A percentile compares a stretch with the other conserved stretches of the same genome.
Evolutionary conservation across 176 grass and related monocot genomes (phyloP).

Genomic region (Stipa capillata): DNA sequence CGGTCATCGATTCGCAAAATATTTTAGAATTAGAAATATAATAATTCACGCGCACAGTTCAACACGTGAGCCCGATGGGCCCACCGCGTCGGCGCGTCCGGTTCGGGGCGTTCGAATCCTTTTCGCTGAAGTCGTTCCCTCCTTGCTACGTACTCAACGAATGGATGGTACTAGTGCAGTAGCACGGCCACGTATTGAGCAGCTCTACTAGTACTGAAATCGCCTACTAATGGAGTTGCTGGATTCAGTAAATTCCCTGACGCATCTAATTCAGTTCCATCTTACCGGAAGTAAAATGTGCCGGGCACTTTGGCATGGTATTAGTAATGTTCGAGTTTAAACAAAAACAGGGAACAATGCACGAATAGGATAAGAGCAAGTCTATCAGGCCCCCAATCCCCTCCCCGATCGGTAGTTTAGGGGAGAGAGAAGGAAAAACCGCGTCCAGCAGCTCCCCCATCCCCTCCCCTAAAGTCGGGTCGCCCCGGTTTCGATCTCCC

Average conservation of each 20-base stretch:
- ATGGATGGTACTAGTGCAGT: background rate
- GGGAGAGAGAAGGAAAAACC: too few relatives aligned
- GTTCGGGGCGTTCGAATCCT: constrained; percentile 11
- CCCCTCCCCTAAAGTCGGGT: too few relatives aligned
- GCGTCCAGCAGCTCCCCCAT: too few relatives aligned
- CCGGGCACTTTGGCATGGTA: background rate
- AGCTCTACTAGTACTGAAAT: background rate
- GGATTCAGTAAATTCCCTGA: background rate
- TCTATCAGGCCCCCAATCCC: too few relatives aligned
- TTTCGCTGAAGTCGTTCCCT: background rate
- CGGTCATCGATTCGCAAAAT: background rate
- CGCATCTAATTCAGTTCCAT: too few relatives aligned
- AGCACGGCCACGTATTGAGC: background rate
- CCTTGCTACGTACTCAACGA: background rate
- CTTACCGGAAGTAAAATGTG: background rate
- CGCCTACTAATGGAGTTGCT: background rate
- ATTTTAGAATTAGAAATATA: background rate
- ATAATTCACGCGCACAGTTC: background rate
- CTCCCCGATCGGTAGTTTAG: too few relatives aligned
- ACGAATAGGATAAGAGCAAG: too few relatives aligned
- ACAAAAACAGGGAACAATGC: background rate
- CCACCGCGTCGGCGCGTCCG: background rate
- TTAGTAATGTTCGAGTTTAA: background rate
- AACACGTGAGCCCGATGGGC: constrained; percentile 17
- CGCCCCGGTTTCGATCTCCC: too few relatives aligned